phyloP scores from a whole-genome alignment of 106 monocot genomes.

The Apostasia shenzhenica region DNA sequence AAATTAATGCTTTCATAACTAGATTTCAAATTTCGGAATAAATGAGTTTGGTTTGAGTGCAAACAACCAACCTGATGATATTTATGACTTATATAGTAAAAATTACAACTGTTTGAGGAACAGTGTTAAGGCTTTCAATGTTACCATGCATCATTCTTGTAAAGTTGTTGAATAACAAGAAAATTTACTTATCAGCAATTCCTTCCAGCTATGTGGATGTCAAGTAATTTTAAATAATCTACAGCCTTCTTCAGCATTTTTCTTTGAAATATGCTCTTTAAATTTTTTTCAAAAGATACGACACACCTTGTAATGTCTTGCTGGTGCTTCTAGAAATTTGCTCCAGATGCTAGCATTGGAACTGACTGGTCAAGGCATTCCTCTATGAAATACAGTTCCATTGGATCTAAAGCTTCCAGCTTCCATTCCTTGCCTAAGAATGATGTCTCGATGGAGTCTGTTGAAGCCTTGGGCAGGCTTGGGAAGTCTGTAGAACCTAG shows the following conservation, averaged over 20 bases:
- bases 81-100: too few relatives aligned
- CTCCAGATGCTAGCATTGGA: slow-evolving; percentile 38
- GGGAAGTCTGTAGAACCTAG: slow-evolving; percentile 20
- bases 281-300: not conserved
- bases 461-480: slow-evolving; percentile 19
- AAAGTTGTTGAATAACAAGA: not conserved
- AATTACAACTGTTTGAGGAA: too few relatives aligned
- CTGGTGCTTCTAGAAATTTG: slow-evolving; percentile 40
- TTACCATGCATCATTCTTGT: not conserved
- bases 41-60: too few relatives aligned
- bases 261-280: not conserved
- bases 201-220: not conserved
- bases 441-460: slow-evolving; percentile 9
- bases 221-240: not conserved
- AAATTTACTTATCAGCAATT: not conserved
- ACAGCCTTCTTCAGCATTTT: not conserved
- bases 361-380: slow-evolving; percentile 44
- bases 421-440: slow-evolving; percentile 7
- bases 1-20: too few relatives aligned
- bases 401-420: slow-evolving; percentile 21
- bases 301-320: slow-evolving; percentile 4
- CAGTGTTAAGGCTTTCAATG: too few relatives aligned
- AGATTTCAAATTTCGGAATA: too few relatives aligned
- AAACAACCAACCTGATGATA: too few relatives aligned
- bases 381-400: slow-evolving; percentile 6